Conservation (phyloP, 2,329 filamentous ascomycete genomes). For the Escovopsis sp. region DNA sequence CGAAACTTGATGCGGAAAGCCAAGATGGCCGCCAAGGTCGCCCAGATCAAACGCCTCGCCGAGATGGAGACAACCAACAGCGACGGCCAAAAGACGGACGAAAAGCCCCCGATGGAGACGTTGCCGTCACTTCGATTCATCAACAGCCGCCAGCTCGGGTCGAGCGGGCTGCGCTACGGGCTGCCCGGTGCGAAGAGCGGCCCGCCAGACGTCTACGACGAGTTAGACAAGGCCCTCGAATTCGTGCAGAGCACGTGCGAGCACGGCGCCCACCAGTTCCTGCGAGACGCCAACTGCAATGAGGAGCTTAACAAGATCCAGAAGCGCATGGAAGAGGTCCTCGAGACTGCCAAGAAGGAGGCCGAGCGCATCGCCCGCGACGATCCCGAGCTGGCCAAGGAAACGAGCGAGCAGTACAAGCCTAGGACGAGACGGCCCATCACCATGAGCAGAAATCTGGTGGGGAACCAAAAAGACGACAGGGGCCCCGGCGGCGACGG, state of each 20-base stretch:
- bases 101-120: slow-evolving; percentile 9
- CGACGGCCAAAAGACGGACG: slow-evolving; percentile 5
- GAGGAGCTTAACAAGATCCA: slow-evolving; percentile 59
- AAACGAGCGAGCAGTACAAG: slow-evolving; percentile 24
- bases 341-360: slow-evolving; percentile 45
- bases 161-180: slow-evolving; percentile 13
- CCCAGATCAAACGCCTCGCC: slow-evolving; percentile 45
- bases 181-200: slow-evolving; percentile 11
- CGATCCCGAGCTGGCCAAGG: slow-evolving; percentile 29
- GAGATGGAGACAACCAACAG: slow-evolving; percentile 32
- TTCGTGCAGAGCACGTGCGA: slow-evolving; percentile 71
- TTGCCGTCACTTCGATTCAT: slow-evolving; percentile 27
- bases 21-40: slow-evolving; percentile 67
- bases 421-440: slow-evolving; percentile 36
- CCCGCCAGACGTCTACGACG: slow-evolving; percentile 46
- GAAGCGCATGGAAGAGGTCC: slow-evolving; percentile 47
- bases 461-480: slow-evolving; percentile 13
- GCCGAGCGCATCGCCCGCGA: slow-evolving; percentile 40
- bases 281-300: slow-evolving; percentile 77
- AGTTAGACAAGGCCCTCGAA: slow-evolving; percentile 65
- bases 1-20: slow-evolving; percentile 77
- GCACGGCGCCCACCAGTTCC: slow-evolving; percentile 72
- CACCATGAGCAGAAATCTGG: slow-evolving; percentile 35
- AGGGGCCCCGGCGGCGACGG: slow-evolving; percentile 10
- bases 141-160: slow-evolving; percentile 21